Evolutionary conservation across 345 rosid genomes (phyloP), one percentile per base, ranked within the genome.

Genomic region (Gossypium australe): DNA sequence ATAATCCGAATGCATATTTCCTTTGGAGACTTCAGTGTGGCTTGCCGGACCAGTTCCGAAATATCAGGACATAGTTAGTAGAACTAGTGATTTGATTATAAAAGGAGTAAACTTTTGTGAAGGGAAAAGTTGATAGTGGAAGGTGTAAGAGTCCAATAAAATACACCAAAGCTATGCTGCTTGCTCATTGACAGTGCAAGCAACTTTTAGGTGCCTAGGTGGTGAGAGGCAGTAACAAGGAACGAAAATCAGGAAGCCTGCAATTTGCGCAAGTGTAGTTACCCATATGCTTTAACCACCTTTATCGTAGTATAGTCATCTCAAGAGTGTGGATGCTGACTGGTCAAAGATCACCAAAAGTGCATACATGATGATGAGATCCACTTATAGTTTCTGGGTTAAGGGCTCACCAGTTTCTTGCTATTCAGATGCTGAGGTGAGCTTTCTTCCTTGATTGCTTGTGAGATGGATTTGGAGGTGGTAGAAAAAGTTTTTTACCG

Each of bases 111-210:
- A 80, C 65, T 82, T 89, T 51, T 84, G 89, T 0, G 81, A 77
- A 91, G 77, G 83, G 82, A 71, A n/a, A 86, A 1, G 91, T 89
- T 11, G 92, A 87, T 10, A 88, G 86, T 0, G 91, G 97, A 71
- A 89, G 83, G 79, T 85, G 81, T n/a, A 67, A 73, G n/a, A 88
- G 76, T 41, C 92, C 92, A 4, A 78, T 61, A 14, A 89, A 88
- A 67, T 80, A 87, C 12, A 85, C n/a, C 53, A 80, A 18, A 79
- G 24, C 78, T 72, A 10, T 22, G 18, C 75, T 34, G 85, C 89
- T 10, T 27, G 27, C 24, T 38, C 52, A 34, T 78, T 65, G 24
- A 74, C 71, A 4, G 74, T n/a, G 3, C 78, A 74, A 48, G 3
- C 78, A 74, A 48, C 57, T 71, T 80, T 73, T 72, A 11, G 53